Evolutionary conservation across 495 filamentous ascomycete species (phyloP).

Genomic region (Aspergillus heteromorphus): DNA sequence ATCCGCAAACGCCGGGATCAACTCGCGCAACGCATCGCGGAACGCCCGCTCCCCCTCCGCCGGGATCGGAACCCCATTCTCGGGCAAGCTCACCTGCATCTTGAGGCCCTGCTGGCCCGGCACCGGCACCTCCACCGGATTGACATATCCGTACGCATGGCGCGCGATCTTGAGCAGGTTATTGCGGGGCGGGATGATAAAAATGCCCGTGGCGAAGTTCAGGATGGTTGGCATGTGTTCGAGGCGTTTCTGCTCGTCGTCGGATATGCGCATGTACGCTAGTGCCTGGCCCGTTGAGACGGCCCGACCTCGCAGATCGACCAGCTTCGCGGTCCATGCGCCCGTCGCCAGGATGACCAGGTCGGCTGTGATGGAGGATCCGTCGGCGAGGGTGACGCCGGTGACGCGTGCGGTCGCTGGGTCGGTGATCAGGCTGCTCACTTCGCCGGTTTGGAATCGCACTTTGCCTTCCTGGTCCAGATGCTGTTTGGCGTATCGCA

Average conservation of each 20-base stretch:
- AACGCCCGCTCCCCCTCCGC: conserved; percentile 61
- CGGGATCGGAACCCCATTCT: conserved; percentile 32
- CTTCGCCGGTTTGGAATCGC: conserved; percentile 57
- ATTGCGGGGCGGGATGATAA: conserved; percentile 72
- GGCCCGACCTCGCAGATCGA: conserved; percentile 73
- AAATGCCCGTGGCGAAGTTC: conserved; percentile 75
- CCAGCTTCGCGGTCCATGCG: conserved; percentile 71
- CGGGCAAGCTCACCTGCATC: conserved; percentile 40
- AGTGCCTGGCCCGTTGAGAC: conserved; percentile 77
- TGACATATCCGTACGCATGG: conserved; percentile 77
- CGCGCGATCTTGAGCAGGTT: conserved; percentile 74
- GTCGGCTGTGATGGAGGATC: conserved; percentile 54
- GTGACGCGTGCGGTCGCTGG: conserved; percentile 25
- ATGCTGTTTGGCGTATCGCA: conserved; percentile 62
- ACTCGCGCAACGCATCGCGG: conserved; percentile 53
- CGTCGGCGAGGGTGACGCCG: conserved; percentile 53
- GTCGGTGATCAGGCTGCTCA: conserved; percentile 45
- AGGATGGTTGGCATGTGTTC: conserved; percentile 66
- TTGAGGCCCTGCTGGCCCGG: conserved; percentile 17
- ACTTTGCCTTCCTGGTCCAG: conserved; percentile 57
- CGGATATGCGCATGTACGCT: conserved; percentile 65
- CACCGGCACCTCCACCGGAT: conserved; percentile 50
- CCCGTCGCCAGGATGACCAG: conserved; percentile 78
- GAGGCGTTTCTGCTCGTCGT: conserved; percentile 59
- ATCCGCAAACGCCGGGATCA: conserved; percentile 57